Evolutionary conservation across 2,329 filamentous ascomycete species (phyloP), one percentile per base, ranked within the genome.

Genomic region (Hirsutella minnesotensis): DNA sequence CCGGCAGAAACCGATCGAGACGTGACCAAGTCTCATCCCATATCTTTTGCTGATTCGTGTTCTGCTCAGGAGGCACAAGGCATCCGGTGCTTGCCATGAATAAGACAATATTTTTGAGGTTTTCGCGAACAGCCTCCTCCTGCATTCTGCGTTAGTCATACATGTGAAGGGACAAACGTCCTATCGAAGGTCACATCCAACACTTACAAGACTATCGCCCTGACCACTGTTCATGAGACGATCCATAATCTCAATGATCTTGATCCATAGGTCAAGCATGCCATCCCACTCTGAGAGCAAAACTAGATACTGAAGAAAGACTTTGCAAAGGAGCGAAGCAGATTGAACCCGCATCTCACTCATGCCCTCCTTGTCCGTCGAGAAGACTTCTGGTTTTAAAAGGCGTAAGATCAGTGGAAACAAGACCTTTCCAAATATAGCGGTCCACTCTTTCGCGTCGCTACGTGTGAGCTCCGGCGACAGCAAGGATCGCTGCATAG

Each of bases 51-150:
- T 74, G 73, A 5, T 64, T 66, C 2, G 69, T 56, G 48, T 81
- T 72, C 51, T 72, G 63, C 49, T 64, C 69, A 12, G 86, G 86
- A 1, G 85, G 75, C 0, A 86, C 80, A 5, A 98, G 75, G 54
- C 86, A 89, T 30, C 85, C 89, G 40, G 83, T 89, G 58, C 82
- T 92, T 5, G 85, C 81, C 88, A 98, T 95, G 54, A 98, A 92
- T 9, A 98, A 72, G 20, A 96, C 69, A 41, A 96, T 88, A 51
- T 98, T 98, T 66, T 98, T 98, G 45, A 98, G 68, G 50, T 87
- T 92, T 63, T 98, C 92, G 1, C 86, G 85, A 3, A 96, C 88
- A 12, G 92, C 90, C 68, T 98, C 92, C 64, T 94, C 88, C 81
- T 94, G 52, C 15, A 31, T n/a, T 9, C 12, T 19, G 13, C 4